These are phyloP conservation scores for Cryptococcus sp. DNA, from an alignment of 1,284 basidiomycete species.

Conservation along the genomic window DNA sequence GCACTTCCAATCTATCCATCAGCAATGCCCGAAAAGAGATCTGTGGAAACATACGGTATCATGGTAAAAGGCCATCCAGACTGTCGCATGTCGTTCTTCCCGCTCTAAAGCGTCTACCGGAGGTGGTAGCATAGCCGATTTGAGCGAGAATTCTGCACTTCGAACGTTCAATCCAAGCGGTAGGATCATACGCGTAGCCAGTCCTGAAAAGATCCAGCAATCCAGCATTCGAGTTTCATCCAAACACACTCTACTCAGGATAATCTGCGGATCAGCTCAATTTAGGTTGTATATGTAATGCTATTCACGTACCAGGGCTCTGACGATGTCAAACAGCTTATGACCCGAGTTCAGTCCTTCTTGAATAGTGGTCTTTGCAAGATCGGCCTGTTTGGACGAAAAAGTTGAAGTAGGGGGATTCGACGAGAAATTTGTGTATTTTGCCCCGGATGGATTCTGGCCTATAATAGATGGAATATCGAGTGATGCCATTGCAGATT, in stretches of 20 bases:
- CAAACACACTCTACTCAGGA: slow-evolving; percentile 43
- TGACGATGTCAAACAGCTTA: slow-evolving; percentile 41
- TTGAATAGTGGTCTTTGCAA: slow-evolving; percentile 38
- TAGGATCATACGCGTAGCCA: slow-evolving; percentile 41
- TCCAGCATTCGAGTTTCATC: slow-evolving; percentile 48
- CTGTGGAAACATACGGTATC: slow-evolving; percentile 24
- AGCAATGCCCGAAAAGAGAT: neutral
- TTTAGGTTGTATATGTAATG: too few species aligned
- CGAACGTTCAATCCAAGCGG: slow-evolving; percentile 45
- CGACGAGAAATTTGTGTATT: neutral
- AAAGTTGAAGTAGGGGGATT: slow-evolving; percentile 15
- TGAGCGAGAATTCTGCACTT: slow-evolving; percentile 40
- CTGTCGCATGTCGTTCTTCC: slow-evolving; percentile 41
- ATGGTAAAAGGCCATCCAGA: slow-evolving; percentile 46
- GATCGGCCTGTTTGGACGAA: slow-evolving; percentile 26
- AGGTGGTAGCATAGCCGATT: slow-evolving; percentile 41
- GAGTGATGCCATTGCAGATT: slow-evolving; percentile 10
- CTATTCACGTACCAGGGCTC: slow-evolving; percentile 31
- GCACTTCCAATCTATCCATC: slow-evolving; percentile 26
- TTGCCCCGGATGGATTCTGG: neutral
- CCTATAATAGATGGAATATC: neutral
- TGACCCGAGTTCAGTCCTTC: slow-evolving; percentile 43
- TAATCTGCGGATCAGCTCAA: slow-evolving; percentile 18
- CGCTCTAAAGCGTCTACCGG: slow-evolving; percentile 43
- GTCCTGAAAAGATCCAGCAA: slow-evolving; percentile 44